Conservation (phyloP, 805 yeast genomes). For the Lachancea sp. region DNA sequence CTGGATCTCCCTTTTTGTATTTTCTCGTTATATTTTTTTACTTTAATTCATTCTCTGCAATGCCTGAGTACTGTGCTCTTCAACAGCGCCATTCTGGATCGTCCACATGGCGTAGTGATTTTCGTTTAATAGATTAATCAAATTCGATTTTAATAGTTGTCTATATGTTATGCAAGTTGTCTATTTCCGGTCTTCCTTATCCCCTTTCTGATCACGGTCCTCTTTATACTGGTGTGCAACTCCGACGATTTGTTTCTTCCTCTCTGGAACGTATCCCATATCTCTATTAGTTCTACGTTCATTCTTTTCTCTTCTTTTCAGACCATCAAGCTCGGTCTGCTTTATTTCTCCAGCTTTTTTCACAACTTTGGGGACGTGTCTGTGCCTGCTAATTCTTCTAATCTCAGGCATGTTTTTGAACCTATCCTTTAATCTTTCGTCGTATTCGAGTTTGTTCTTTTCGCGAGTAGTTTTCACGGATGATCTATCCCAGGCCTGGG, state of each 20-base stretch:
- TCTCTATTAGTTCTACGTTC: slow-evolving; percentile 70
- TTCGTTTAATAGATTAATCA: background rate
- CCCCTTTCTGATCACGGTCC: slow-evolving; percentile 15
- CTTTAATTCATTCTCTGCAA: background rate
- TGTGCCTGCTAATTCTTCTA: slow-evolving; percentile 79
- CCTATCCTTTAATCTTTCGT: slow-evolving; percentile 83
- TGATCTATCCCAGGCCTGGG: slow-evolving; percentile 78
- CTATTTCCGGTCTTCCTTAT: background rate
- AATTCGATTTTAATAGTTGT: background rate
- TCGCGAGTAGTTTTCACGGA: slow-evolving; percentile 74
- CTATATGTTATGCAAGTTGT: background rate
- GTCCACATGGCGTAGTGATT: too few relatives aligned
- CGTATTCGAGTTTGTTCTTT: slow-evolving; percentile 81
- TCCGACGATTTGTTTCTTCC: slow-evolving; percentile 82
- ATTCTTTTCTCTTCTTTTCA: slow-evolving; percentile 78
- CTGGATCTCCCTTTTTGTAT: slow-evolving; percentile 20
- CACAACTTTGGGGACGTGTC: slow-evolving; percentile 82
- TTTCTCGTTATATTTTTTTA: background rate
- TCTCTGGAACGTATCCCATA: slow-evolving; percentile 57
- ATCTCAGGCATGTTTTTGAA: slow-evolving; percentile 96
- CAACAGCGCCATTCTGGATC: too few relatives aligned
- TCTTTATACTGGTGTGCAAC: slow-evolving; percentile 57
- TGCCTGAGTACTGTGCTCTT: too few relatives aligned
- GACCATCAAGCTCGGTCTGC: slow-evolving; percentile 59
- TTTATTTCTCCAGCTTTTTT: slow-evolving; percentile 89